Evolutionary conservation across 495 filamentous ascomycete genomes (phyloP).

Genomic region (Hypoxylon trugodes): DNA sequence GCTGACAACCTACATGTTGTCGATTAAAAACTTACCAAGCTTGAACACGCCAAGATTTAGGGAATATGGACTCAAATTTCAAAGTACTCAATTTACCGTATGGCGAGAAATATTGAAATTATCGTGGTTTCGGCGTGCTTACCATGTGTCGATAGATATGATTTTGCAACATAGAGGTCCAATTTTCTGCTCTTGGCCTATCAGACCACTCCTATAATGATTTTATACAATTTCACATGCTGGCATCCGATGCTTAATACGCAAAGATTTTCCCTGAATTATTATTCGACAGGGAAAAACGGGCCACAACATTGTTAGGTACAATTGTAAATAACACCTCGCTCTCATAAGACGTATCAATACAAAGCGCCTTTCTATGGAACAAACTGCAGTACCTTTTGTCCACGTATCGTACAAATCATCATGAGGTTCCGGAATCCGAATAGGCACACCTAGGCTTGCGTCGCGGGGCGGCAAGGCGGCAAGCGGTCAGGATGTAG

Average conservation of each 20-base stretch:
- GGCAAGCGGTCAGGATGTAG: constrained; percentile 25
- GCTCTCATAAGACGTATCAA: not conserved
- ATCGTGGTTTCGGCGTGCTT: too few species aligned
- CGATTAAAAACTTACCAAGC: constrained; percentile 52
- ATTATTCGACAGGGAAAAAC: too few species aligned
- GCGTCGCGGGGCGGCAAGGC: constrained; percentile 26
- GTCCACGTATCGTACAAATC: constrained; percentile 18
- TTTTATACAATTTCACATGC: too few species aligned
- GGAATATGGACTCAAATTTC: not conserved
- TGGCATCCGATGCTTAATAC: too few species aligned
- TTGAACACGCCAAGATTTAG: not conserved
- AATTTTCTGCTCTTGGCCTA: too few species aligned
- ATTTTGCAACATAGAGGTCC: not conserved
- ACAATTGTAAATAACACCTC: not conserved
- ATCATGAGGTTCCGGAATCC: constrained; percentile 3
- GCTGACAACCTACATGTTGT: constrained; percentile 71
- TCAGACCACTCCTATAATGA: too few species aligned
- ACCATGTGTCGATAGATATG: too few species aligned
- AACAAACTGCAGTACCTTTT: not conserved
- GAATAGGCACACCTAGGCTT: not conserved
- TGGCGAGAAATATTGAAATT: not conserved
- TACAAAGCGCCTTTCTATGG: not conserved
- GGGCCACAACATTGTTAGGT: too few species aligned
- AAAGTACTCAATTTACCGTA: not conserved
- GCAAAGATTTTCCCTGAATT: too few species aligned